These are phyloP conservation scores for Cladorrhinum sp. DNA, from an alignment of 2,329 filamentous ascomycete genomes.

Conservation along the genomic window DNA sequence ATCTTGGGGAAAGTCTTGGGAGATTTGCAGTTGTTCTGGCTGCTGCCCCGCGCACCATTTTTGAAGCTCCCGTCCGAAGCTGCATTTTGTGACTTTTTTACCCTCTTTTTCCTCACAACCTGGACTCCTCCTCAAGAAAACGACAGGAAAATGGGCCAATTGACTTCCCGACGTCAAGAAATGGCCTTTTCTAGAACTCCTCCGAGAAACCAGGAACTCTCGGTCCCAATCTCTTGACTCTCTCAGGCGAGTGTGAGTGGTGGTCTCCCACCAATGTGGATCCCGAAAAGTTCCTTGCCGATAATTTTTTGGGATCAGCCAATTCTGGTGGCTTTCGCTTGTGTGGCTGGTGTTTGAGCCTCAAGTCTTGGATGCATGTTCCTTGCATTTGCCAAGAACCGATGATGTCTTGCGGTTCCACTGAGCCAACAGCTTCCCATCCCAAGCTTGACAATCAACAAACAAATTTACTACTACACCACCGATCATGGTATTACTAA, in stretches of 20 bases:
- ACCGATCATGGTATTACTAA: slow-evolving; percentile 67
- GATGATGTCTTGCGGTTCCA: background rate
- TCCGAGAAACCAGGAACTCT: slow-evolving; percentile 10
- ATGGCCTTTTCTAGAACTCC: slow-evolving; percentile 6
- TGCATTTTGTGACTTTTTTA: slow-evolving; percentile 43
- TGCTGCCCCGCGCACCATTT: slow-evolving; percentile 44
- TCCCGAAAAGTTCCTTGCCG: slow-evolving; percentile 29
- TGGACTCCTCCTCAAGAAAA: slow-evolving; percentile 25
- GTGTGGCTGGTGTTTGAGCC: slow-evolving; percentile 9
- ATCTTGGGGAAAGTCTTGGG: slow-evolving; percentile 33
- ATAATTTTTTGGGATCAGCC: slow-evolving; percentile 17
- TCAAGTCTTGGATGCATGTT: background rate
- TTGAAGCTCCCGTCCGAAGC: slow-evolving; percentile 51
- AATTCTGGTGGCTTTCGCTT: slow-evolving; percentile 11
- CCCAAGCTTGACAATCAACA: background rate
- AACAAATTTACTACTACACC: background rate
- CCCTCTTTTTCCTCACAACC: background rate
- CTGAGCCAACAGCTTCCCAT: background rate
- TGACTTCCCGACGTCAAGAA: slow-evolving; percentile 24
- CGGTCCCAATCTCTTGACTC: slow-evolving; percentile 1
- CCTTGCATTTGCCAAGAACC: slow-evolving; percentile 1
- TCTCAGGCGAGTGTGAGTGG: background rate
- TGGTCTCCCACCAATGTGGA: slow-evolving; percentile 8
- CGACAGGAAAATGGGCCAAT: slow-evolving; percentile 31
- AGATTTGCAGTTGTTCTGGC: slow-evolving; percentile 31